Conservation (phyloP, 2,329 filamentous ascomycete genomes). For the Fusarium nematophilum region DNA sequence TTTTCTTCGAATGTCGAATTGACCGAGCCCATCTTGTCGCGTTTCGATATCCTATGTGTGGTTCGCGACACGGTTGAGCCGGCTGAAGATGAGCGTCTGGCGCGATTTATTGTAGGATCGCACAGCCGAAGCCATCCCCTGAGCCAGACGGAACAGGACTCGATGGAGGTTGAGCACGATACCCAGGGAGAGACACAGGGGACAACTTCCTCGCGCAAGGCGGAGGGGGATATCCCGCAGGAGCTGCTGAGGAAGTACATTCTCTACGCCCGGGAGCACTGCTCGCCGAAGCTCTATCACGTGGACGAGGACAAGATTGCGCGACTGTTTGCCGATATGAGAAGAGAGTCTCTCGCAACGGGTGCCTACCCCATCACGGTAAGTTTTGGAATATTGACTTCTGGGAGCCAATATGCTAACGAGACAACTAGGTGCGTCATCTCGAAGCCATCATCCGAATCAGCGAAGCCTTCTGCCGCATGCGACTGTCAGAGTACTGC, state of each 20-base stretch:
- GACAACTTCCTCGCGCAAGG: constrained; percentile 31
- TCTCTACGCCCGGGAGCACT: constrained; percentile 90
- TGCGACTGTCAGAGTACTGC: constrained; percentile 98
- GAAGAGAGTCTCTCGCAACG: constrained; percentile 89
- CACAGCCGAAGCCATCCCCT: constrained; percentile 89
- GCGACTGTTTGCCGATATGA: constrained; percentile 94
- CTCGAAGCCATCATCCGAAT: constrained; percentile 98
- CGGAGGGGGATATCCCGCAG: constrained; percentile 83
- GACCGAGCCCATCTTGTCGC: constrained; percentile 95
- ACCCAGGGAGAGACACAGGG: constrained; percentile 55
- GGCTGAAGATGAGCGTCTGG: constrained; percentile 89
- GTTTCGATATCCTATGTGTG: constrained; percentile 97
- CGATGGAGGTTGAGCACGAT: constrained; percentile 73
- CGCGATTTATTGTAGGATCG: constrained; percentile 93
- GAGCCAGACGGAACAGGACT: constrained; percentile 60
- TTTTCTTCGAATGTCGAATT: constrained; percentile 97
- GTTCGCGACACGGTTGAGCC: constrained; percentile 96
- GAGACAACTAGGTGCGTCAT: constrained; percentile 81
- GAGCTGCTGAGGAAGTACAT: constrained; percentile 96
- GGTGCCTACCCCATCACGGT: constrained; percentile 98
- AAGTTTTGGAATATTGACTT: constrained; percentile 55
- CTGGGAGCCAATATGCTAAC: constrained; percentile 21
- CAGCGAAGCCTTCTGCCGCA: constrained; percentile 93
- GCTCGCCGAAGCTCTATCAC: constrained; percentile 91
- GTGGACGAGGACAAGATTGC: constrained; percentile 98